phyloP scores from a whole-genome alignment of 768 basidiomycete species.

The Lepiota brunneoincarnata region DNA sequence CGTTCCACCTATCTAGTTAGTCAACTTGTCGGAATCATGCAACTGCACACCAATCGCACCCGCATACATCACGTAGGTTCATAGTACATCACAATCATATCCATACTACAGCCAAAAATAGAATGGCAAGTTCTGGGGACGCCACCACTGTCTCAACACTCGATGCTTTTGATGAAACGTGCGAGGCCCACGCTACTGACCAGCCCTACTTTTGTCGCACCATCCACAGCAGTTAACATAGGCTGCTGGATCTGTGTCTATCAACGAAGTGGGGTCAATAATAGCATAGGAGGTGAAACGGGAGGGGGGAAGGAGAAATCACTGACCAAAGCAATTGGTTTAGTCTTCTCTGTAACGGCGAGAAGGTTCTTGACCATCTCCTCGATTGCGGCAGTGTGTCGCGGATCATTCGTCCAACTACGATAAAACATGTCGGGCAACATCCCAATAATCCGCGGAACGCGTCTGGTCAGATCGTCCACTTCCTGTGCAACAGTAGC shows the following conservation, averaged over 20 bases:
- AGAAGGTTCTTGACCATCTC: conserved; percentile 72
- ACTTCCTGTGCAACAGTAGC: conserved; percentile 48
- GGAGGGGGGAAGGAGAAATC: background rate
- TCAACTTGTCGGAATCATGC: background rate
- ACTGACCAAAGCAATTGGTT: conserved; percentile 61
- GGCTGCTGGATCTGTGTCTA: conserved; percentile 26
- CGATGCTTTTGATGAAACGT: conserved; percentile 61
- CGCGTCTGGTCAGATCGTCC: conserved; percentile 54
- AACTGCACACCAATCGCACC: no score
- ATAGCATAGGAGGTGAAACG: background rate
- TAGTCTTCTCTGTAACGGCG: conserved; percentile 53
- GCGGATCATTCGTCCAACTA: conserved; percentile 50
- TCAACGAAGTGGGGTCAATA: background rate
- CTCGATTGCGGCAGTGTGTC: conserved; percentile 67
- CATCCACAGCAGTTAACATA: conserved; percentile 41
- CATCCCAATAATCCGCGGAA: conserved; percentile 64
- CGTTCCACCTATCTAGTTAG: no score
- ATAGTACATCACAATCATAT: conserved; percentile 6
- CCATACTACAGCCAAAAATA: background rate
- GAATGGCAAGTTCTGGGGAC: background rate
- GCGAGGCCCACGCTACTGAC: conserved; percentile 63
- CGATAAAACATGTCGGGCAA: conserved; percentile 63
- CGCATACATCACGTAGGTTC: no score
- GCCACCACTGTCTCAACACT: conserved; percentile 17
- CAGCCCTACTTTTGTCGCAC: conserved; percentile 58